These are phyloP conservation scores for Coemansia asiatica DNA, from an alignment of 192 early-diverging fungal genomes.

Conservation along the genomic window DNA sequence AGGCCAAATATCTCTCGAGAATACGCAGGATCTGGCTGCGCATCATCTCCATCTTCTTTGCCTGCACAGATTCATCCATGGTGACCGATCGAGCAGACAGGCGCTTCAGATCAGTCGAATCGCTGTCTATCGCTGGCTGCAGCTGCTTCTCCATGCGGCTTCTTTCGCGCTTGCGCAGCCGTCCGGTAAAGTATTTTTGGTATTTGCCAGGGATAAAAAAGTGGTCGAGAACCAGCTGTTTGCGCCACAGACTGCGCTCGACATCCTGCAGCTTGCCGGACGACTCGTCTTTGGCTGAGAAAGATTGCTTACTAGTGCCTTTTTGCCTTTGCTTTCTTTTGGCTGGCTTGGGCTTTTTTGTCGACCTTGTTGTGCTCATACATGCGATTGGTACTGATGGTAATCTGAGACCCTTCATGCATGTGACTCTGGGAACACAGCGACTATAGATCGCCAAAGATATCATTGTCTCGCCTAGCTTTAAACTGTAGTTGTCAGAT, in stretches of 20 bases:
- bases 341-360: neutral
- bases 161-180: conserved; percentile 50
- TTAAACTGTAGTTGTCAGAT: too few species aligned
- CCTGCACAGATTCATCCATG: conserved; percentile 30
- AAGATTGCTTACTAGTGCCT: neutral
- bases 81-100: conserved; percentile 26
- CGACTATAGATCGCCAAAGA: too few species aligned
- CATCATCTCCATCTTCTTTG: conserved; percentile 25
- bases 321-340: neutral
- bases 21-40: conserved; percentile 45
- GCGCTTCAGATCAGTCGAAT: conserved; percentile 19
- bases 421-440: too few species aligned
- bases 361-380: conserved; percentile 1
- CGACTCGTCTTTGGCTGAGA: neutral
- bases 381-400: neutral
- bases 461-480: too few species aligned
- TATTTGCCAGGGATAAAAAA: conserved; percentile 49
- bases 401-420: too few species aligned
- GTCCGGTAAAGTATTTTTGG: conserved; percentile 51
- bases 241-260: conserved; percentile 34
- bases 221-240: conserved; percentile 45
- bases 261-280: conserved; percentile 11
- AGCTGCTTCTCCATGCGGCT: conserved; percentile 30
- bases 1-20: conserved; percentile 37
- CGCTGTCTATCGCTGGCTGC: conserved; percentile 1